Evolutionary conservation across 192 early-diverging fungal genomes (phyloP).

Genomic region (Chytriomyces sp.): DNA sequence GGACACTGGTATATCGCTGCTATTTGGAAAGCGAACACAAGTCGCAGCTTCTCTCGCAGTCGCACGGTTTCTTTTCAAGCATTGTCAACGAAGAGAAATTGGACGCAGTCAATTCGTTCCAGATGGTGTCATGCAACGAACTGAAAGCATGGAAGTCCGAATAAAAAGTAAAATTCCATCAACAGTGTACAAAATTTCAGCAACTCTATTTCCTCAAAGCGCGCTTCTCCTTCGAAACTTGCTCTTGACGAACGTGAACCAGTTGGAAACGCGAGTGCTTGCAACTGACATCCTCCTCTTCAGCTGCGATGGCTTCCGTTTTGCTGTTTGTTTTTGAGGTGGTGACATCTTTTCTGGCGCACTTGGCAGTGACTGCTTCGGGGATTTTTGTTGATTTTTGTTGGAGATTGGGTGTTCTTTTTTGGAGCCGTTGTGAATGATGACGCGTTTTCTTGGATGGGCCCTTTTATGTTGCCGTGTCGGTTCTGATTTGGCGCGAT

Average conservation of each 20-base stretch:
- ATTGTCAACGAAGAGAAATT: conserved; percentile 64
- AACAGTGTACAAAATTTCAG: background rate
- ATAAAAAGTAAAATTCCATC: background rate
- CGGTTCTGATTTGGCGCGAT: no score
- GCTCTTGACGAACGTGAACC: background rate
- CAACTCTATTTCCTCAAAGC: background rate
- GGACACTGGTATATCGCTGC: conserved; percentile 59
- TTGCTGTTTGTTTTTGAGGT: background rate
- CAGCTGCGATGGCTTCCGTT: background rate
- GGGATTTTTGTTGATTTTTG: no score
- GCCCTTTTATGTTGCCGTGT: no score
- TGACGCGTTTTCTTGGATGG: no score
- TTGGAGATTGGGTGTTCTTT: no score
- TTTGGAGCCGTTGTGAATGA: no score
- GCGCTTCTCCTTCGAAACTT: background rate
- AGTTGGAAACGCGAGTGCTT: background rate
- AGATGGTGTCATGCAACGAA: conserved; percentile 69
- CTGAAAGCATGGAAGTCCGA: conserved; percentile 46
- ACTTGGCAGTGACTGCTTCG: no score
- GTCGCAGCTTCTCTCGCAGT: conserved; percentile 58
- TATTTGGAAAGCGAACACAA: conserved; percentile 65
- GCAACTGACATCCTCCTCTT: background rate
- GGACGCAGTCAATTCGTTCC: conserved; percentile 60
- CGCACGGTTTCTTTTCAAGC: conserved; percentile 66
- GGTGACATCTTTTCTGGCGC: no score